Evolutionary conservation across 768 basidiomycete genomes (phyloP), one percentile per base, ranked within the genome.

Genomic region (Naganishia randhawae): DNA sequence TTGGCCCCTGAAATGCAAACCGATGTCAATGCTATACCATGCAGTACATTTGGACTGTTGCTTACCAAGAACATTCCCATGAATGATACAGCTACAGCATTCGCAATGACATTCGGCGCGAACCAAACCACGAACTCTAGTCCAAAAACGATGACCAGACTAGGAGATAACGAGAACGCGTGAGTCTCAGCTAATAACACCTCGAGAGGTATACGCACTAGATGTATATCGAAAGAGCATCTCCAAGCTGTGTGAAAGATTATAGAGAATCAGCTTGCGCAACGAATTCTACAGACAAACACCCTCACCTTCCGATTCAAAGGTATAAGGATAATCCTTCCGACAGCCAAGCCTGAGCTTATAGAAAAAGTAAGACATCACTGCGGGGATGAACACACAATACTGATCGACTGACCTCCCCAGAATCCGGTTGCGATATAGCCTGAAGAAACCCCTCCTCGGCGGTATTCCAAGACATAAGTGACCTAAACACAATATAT

Each of bases 321-420:
- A 74, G 83, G 84, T 29, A 86, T 79, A 10, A 87, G 80, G 1
- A 79, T 76, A 11, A 87, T 77, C 32, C 86, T 82, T 0, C 86
- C 86, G 11, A 85, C 68, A 0, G 84, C 85, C 17, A 86, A 73
- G 29, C 63, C 63, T 65, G 32, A 17, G 19, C 35, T 31, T 17
- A n/a, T 4, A 33, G 17, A 25, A 31, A 53, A 5, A 22, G 51
- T 33, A 7, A 17, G 22, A 14, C 29, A 8, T 53, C 32, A 32
- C 7, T 53, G 3, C 3, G 13, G 4, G 13, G 19, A 42, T 16
- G 45, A 22, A n/a, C 19, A 11, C 45, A 7, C 25, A 22, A 2
- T 6, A 11, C 7, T n/a, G n/a, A 5, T 42, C 14, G 41, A 39
- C 61, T 52, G 31, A 51, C 81, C 80, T 29, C 73, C 80, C 69